Evolutionary conservation across 306 rosid genomes (phyloP).

Genomic region (Lotus japonicus): DNA sequence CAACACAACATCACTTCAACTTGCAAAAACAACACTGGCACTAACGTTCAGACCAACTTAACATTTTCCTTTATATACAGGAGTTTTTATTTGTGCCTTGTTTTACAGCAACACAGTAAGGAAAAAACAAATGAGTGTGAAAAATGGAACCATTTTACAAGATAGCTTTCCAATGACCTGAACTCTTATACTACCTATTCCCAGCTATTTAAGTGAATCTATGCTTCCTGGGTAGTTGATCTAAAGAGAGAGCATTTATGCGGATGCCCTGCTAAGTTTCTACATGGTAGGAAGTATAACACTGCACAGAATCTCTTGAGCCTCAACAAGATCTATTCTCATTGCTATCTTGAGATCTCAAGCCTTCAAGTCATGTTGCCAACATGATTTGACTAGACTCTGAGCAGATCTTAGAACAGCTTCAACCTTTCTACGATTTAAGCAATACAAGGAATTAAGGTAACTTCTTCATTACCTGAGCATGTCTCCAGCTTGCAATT

Average conservation of each 20-base stretch:
- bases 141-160: slow-evolving; percentile 15
- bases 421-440: slow-evolving; percentile 9
- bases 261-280: slow-evolving; percentile 12
- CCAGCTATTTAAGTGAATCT: slow-evolving; percentile 1
- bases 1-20: slow-evolving; percentile 11
- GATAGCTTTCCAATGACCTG: slow-evolving; percentile 4
- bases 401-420: slow-evolving; percentile 14
- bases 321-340: slow-evolving; percentile 5
- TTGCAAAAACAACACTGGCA: neutral
- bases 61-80: slow-evolving; percentile 18
- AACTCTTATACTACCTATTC: slow-evolving; percentile 5
- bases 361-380: slow-evolving; percentile 5
- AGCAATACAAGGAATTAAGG: slow-evolving; percentile 1
- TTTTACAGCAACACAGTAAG: no score
- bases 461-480: slow-evolving; percentile 57
- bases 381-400: neutral
- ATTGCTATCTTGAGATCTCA: slow-evolving; percentile 22
- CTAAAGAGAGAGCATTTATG: neutral
- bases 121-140: neutral
- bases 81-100: no score
- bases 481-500: slow-evolving; percentile 61
- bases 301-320: slow-evolving; percentile 12
- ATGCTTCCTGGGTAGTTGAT: slow-evolving; percentile 16
- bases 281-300: slow-evolving; percentile 18
- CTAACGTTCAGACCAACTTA: neutral